phyloP scores from a whole-genome alignment of 106 monocot genomes.

The Dendrobium catenatum region DNA sequence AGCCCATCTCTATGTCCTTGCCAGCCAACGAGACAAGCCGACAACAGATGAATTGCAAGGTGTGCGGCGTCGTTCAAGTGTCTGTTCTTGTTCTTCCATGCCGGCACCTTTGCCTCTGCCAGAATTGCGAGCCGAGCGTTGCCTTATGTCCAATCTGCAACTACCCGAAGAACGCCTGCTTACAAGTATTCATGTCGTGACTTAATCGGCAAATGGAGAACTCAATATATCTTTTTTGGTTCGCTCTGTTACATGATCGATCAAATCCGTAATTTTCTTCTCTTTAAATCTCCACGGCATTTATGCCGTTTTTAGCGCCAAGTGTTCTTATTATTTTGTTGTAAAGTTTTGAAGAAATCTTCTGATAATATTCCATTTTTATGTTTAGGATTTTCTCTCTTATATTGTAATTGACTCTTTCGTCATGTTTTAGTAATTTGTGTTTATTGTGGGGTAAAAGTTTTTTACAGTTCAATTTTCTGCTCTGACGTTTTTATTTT shows the following conservation, averaged over 20 bases:
- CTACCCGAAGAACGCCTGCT: conserved; percentile 20
- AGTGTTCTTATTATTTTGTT: background rate
- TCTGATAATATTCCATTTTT: too few relatives aligned
- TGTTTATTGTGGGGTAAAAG: too few relatives aligned
- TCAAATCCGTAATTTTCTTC: background rate
- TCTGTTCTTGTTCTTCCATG: conserved; percentile 30
- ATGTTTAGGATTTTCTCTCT: too few relatives aligned
- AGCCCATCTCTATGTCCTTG: background rate
- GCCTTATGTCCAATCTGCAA: conserved; percentile 24
- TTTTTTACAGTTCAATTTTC: too few relatives aligned
- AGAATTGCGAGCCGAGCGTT: conserved; percentile 14
- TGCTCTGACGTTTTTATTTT: too few relatives aligned
- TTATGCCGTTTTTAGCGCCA: background rate
- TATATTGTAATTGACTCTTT: too few relatives aligned
- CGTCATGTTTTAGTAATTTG: too few relatives aligned
- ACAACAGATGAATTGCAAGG: conserved; percentile 4
- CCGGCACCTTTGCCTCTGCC: conserved; percentile 30
- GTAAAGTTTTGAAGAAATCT: too few relatives aligned
- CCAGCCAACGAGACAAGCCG: background rate
- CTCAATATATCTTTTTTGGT: background rate
- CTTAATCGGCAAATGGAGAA: background rate
- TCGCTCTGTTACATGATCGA: background rate
- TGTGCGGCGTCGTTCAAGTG: conserved; percentile 13
- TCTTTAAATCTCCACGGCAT: background rate
- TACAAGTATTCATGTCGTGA: conserved; percentile 15